Conservation (phyloP, 2,329 filamentous ascomycete species). For the Penicillium sp. region DNA sequence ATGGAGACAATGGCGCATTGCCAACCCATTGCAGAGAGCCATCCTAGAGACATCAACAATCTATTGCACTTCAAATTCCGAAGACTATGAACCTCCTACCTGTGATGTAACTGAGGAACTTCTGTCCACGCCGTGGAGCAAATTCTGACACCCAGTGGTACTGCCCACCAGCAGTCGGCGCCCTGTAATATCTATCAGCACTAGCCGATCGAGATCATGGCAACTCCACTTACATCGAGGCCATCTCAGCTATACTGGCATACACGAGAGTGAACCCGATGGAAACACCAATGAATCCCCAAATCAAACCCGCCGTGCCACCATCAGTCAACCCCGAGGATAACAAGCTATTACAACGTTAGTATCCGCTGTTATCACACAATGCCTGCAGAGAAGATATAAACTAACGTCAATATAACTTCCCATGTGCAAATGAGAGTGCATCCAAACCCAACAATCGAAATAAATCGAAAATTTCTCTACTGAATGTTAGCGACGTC, state of each 20-base stretch:
- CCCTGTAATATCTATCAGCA: slow-evolving; percentile 24
- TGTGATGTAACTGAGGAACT: slow-evolving; percentile 48
- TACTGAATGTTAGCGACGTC: slow-evolving; percentile 17
- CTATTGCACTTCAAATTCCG: too few relatives aligned
- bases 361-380: slow-evolving; percentile 3
- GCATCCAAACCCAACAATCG: slow-evolving; percentile 47
- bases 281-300: slow-evolving; percentile 35
- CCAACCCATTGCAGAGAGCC: slow-evolving; percentile 48
- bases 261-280: slow-evolving; percentile 37
- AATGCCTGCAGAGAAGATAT: not conserved
- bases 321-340: slow-evolving; percentile 36
- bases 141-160: slow-evolving; percentile 40
- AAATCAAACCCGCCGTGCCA: slow-evolving; percentile 40
- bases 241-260: slow-evolving; percentile 43
- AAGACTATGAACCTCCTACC: slow-evolving; percentile 23
- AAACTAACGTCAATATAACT: slow-evolving; percentile 40
- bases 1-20: slow-evolving; percentile 47
- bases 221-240: slow-evolving; percentile 39
- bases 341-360: slow-evolving; percentile 26
- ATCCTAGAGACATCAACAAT: slow-evolving; percentile 27
- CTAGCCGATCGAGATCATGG: not conserved
- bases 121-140: slow-evolving; percentile 42
- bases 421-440: slow-evolving; percentile 48
- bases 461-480: slow-evolving; percentile 48
- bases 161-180: slow-evolving; percentile 42